Conservation (phyloP, 164 flowering plant species). For the Vitis riparia region DNA sequence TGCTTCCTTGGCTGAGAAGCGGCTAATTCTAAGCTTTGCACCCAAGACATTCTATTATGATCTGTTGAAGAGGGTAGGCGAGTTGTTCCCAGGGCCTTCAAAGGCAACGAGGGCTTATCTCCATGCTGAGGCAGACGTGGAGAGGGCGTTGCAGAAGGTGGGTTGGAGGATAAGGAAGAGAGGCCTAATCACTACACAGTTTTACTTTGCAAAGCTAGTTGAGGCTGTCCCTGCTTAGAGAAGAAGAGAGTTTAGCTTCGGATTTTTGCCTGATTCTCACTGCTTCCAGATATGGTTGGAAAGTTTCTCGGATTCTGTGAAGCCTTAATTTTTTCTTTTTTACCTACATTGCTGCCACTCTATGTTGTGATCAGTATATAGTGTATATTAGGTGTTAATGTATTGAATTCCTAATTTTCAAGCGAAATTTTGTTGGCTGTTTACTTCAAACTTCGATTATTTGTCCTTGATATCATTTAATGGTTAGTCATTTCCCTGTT, state of each 20-base stretch:
- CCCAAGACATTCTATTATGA: slow-evolving; percentile 89
- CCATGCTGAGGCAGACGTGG: slow-evolving; percentile 90
- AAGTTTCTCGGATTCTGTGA: slow-evolving; percentile 2
- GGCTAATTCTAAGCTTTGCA: slow-evolving; percentile 86
- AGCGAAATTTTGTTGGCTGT: neutral
- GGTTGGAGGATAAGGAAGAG: slow-evolving; percentile 91
- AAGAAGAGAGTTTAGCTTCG: neutral
- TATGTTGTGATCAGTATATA: neutral
- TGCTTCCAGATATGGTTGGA: slow-evolving; percentile 3
- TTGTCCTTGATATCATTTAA: neutral
- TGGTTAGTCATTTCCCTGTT: too few species aligned
- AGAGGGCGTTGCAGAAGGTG: slow-evolving; percentile 77
- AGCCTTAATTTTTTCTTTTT: slow-evolving; percentile 5
- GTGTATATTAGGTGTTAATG: slow-evolving; percentile 17
- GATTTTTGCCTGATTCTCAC: slow-evolving; percentile 2
- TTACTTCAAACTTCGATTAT: neutral
- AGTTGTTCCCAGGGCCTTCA: slow-evolving; percentile 96
- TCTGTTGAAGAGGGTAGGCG: slow-evolving; percentile 86
- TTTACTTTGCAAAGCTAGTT: slow-evolving; percentile 77
- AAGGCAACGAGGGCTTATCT: slow-evolving; percentile 97
- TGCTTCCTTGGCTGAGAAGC: slow-evolving; percentile 81
- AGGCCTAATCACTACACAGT: slow-evolving; percentile 78
- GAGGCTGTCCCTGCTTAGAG: slow-evolving; percentile 85
- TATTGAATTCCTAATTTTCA: neutral
- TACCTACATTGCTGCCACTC: neutral